Evolutionary conservation across 176 grass and related monocot species (phyloP).

Genomic region (Triticum urartu): DNA sequence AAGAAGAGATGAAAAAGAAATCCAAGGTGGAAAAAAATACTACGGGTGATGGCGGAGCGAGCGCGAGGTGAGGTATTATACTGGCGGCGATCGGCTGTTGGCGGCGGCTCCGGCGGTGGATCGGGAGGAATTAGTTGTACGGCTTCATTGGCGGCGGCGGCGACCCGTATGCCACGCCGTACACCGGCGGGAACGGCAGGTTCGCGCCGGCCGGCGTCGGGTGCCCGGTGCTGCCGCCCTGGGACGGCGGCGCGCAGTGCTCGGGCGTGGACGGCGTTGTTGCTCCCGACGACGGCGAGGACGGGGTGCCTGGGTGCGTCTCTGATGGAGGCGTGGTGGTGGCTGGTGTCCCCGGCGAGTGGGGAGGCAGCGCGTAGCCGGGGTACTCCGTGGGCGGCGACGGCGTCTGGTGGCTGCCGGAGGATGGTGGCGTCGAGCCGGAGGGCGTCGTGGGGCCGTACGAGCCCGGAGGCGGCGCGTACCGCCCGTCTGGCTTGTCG

Average conservation of each 20-base stretch:
- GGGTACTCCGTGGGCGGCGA: conserved; percentile 34
- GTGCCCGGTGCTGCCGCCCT: background rate
- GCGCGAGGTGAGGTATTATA: conserved; percentile 31
- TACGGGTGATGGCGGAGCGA: background rate
- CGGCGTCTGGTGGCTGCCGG: conserved; percentile 27
- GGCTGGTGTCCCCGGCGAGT: background rate
- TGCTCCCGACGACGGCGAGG: conserved; percentile 11
- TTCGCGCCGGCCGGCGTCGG: background rate
- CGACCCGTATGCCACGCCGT: conserved; percentile 64
- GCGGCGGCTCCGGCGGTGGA: background rate
- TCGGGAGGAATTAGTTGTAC: conserved; percentile 29
- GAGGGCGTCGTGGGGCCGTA: conserved; percentile 20
- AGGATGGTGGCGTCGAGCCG: conserved; percentile 26
- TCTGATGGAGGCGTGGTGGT: conserved; percentile 29
- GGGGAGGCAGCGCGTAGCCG: conserved; percentile 38
- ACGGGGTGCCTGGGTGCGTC: conserved; percentile 28
- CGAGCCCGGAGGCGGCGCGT: conserved; percentile 36
- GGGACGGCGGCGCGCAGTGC: conserved; percentile 48
- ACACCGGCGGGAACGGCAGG: conserved; percentile 59
- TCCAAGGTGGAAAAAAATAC: conserved; percentile 17
- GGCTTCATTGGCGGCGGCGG: conserved; percentile 60
- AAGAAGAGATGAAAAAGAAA: background rate
- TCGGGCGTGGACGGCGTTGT: conserved; percentile 18
- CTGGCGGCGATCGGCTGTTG: background rate
- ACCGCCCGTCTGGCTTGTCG: conserved; percentile 45